Percentiles rank a stretch among this genome's conserved stretches.
Evolutionary conservation across 768 basidiomycete species (phyloP).

Genomic region (Collybiopsis luxurians): DNA sequence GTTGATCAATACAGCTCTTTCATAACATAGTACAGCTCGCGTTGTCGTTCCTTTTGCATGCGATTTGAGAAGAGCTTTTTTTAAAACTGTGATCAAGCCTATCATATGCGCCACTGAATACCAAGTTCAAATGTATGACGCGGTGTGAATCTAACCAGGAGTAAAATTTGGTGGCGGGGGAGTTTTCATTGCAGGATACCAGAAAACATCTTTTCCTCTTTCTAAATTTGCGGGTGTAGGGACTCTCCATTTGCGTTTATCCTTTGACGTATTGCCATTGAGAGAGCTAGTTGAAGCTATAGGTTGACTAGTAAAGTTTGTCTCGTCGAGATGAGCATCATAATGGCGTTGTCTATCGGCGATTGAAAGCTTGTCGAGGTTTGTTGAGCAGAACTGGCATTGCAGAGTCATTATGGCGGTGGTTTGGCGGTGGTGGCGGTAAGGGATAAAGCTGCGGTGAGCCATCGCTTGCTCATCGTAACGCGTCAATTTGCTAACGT

Average conservation of each 20-base stretch:
- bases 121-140: background rate
- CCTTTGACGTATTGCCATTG: background rate
- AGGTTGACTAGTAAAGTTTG: slow-evolving; percentile 1
- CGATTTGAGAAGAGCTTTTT: slow-evolving; percentile 48
- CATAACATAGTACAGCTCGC: slow-evolving; percentile 64
- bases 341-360: slow-evolving; percentile 53
- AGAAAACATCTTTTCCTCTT: slow-evolving; percentile 55
- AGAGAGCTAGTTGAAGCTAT: background rate
- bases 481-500: slow-evolving; percentile 17
- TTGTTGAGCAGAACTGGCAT: slow-evolving; percentile 52
- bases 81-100: slow-evolving; percentile 69
- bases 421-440: background rate
- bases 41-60: slow-evolving; percentile 47
- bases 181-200: slow-evolving; percentile 47
- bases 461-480: slow-evolving; percentile 5
- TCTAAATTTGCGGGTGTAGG: slow-evolving; percentile 4
- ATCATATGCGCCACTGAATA: background rate
- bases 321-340: slow-evolving; percentile 40
- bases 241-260: slow-evolving; percentile 10
- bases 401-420: slow-evolving; percentile 19
- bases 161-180: slow-evolving; percentile 52
- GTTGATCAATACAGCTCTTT: slow-evolving; percentile 55
- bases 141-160: slow-evolving; percentile 44
- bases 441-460: background rate
- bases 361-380: slow-evolving; percentile 35